A percentile compares a stretch with the other conserved stretches of the same genome.
Conservation (phyloP, 2,329 filamentous ascomycete genomes). For the Verticillium alfalfae region DNA sequence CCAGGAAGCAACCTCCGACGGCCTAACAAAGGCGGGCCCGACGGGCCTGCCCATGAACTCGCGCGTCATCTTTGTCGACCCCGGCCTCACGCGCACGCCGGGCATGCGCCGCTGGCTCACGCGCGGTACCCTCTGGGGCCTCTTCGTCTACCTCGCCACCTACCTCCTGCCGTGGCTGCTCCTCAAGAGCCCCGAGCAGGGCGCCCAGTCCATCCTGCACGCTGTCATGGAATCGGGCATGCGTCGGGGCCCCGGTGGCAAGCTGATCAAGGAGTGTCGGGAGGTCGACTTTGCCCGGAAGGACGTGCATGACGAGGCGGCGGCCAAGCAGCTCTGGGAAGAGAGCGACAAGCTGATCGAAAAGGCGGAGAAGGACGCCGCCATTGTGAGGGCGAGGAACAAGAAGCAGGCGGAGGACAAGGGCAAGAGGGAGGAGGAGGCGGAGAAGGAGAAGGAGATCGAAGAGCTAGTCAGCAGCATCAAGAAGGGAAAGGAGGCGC, state of each 20-base stretch:
- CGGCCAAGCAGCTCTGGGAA: constrained; percentile 85
- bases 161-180: constrained; percentile 85
- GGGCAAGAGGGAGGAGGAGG: constrained; percentile 22
- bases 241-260: constrained; percentile 59
- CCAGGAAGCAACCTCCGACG: too few species aligned
- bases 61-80: constrained; percentile 81
- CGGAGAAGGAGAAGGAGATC: constrained; percentile 23
- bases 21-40: too few species aligned
- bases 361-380: constrained; percentile 72
- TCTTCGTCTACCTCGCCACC: constrained; percentile 68
- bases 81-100: constrained; percentile 77
- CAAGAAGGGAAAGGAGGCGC: constrained; percentile 32
- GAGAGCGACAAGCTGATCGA: constrained; percentile 82
- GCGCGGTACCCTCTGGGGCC: constrained; percentile 73
- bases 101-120: constrained; percentile 85
- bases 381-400: constrained; percentile 43
- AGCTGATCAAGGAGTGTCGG: constrained; percentile 82
- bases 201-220: constrained; percentile 79
- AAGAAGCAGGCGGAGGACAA: constrained; percentile 28
- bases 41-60: constrained; percentile 76
- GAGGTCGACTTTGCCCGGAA: constrained; percentile 64
- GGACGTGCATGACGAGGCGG: constrained; percentile 72
- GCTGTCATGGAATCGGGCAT: constrained; percentile 78
- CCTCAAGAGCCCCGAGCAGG: constrained; percentile 77
- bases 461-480: constrained; percentile 35